Evolutionary conservation across 2,329 filamentous ascomycete genomes (phyloP).

Genomic region (Stachybotrys chartarum): DNA sequence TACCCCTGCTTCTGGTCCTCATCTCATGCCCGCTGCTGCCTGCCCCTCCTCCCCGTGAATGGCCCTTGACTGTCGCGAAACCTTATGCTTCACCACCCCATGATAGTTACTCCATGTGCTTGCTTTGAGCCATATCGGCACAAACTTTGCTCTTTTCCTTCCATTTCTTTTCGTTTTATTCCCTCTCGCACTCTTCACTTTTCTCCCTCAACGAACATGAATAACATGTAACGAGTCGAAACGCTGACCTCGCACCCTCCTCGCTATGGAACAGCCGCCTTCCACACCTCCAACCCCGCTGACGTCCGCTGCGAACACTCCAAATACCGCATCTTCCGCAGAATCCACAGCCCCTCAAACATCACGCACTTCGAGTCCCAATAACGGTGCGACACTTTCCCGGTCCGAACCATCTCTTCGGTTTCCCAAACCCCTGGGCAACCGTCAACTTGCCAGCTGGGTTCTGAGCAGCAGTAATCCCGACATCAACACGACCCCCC

Average conservation of each 20-base stretch:
- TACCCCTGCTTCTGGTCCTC: slow-evolving; percentile 1
- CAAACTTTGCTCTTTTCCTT: neutral
- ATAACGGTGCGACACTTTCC: slow-evolving; percentile 14
- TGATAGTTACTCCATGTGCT: neutral
- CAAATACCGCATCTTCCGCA: slow-evolving; percentile 13
- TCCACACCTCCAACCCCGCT: slow-evolving; percentile 15
- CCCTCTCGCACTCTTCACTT: slow-evolving; percentile 5
- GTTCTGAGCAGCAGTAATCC: slow-evolving; percentile 51
- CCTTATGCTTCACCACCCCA: neutral
- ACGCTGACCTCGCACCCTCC: slow-evolving; percentile 23
- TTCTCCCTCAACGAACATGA: neutral
- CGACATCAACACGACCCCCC: slow-evolving; percentile 28
- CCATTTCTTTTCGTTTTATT: slow-evolving; percentile 6
- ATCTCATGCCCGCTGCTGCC: neutral
- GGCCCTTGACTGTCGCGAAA: neutral
- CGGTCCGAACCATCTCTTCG: slow-evolving; percentile 43
- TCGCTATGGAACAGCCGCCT: slow-evolving; percentile 47
- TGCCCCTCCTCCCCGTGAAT: neutral
- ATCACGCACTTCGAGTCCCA: slow-evolving; percentile 6
- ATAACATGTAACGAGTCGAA: slow-evolving; percentile 16
- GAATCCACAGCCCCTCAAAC: slow-evolving; percentile 8
- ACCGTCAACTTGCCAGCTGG: slow-evolving; percentile 50
- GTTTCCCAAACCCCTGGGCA: slow-evolving; percentile 50
- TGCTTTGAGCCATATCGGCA: neutral
- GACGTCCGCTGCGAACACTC: slow-evolving; percentile 5